A percentile compares a stretch with the other conserved stretches of the same genome.
phyloP scores from a whole-genome alignment of 2,329 filamentous ascomycete species.

The Cercospora beticola region DNA sequence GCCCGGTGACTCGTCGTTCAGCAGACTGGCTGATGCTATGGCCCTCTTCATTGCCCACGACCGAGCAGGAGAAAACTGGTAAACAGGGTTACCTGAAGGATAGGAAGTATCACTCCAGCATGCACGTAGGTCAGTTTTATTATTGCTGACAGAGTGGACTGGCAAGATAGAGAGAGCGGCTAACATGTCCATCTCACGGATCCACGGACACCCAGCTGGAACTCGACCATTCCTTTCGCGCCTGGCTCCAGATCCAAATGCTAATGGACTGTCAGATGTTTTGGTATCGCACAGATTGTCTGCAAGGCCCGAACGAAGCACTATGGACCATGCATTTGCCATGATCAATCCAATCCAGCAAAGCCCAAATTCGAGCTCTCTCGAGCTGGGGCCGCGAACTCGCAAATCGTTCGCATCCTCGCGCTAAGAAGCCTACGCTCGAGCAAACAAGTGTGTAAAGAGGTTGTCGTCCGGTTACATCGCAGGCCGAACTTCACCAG shows the following conservation, averaged over 20 bases:
- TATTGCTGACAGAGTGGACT: not conserved
- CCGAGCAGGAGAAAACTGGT: not conserved
- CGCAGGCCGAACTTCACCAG: not conserved
- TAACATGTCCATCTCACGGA: too few species aligned
- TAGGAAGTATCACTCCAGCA: not conserved
- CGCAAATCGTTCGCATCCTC: not conserved
- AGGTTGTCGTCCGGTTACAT: not conserved
- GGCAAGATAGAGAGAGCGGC: too few species aligned
- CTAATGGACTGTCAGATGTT: too few species aligned
- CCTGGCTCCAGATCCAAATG: too few species aligned
- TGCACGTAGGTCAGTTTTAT: not conserved
- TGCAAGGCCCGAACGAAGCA: not conserved
- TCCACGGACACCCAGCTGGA: too few species aligned
- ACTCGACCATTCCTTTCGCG: too few species aligned
- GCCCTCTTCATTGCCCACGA: not conserved
- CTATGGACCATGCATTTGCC: not conserved
- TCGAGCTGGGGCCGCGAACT: not conserved
- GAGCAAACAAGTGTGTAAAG: too few species aligned
- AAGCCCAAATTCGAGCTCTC: not conserved
- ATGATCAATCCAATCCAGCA: not conserved
- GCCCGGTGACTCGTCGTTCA: not conserved
- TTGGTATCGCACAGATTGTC: not conserved
- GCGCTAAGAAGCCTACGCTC: not conserved
- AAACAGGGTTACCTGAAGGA: not conserved
- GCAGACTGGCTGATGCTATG: not conserved